Evolutionary conservation across 768 basidiomycete species (phyloP), one percentile per base, ranked within the genome.

Genomic region (Agrocybe praecox): DNA sequence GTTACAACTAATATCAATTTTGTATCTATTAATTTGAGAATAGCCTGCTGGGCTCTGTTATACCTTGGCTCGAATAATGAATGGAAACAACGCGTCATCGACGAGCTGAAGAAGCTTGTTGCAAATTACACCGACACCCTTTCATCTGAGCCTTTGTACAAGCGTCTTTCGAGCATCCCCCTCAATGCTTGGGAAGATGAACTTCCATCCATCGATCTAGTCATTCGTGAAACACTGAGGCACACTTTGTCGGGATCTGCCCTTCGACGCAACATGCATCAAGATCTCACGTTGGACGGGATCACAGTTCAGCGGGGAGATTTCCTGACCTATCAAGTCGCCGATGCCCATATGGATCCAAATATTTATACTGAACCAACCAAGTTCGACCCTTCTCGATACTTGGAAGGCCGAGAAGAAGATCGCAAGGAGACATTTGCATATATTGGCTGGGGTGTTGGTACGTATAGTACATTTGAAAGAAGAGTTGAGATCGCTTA

Each of bases 171-270:
- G 0, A 46, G 64, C 0, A 65, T 80, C 49, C 74, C 77, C 1
- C 58, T 75, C 29, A 46, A 50, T 1, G 74, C 65, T 8, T 80
- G 77, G 78, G 78, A 79, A 59, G 72, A 75, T 11, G 70, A 74
- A 45, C 68, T 75, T 67, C 76, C 76, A 0, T 57, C 64, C 10
- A 33, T 78, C 48, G 76, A 79, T 5, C 53, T 66, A 14, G 67
- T 75, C 9, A 71, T 77, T 18, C 72, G 74, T 4, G 77, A 80
- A 56, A 78, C 77, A 0, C 62, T 79, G 2, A 73, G 77, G 2
- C 46, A 78, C 18, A 62, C 64, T 4, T 8, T 68, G 14, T 62
- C 63, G 17, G 62, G 58, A 2, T 66, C 74, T 0, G 56, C 65
- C 10, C 59, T 78, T 29, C 75, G 77, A 9, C 65, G 77, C 6